Percentiles rank a stretch among this genome's conserved stretches.
Conservation (phyloP, 202 grass and related monocot genomes). For the Digitaria exilis region DNA sequence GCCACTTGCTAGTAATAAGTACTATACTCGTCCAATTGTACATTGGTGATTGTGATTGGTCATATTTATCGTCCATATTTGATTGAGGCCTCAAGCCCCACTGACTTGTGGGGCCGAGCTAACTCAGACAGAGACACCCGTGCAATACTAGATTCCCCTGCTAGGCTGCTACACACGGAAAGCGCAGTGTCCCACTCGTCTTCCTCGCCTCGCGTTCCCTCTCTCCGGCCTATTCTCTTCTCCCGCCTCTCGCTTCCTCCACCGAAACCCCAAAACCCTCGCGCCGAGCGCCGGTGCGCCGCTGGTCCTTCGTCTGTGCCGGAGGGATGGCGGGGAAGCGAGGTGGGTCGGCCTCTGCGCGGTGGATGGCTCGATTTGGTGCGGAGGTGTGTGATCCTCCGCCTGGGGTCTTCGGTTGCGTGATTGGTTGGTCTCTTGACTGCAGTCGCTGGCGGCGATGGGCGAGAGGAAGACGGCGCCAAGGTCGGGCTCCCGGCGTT, state of each 20-base stretch:
- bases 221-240: not conserved
- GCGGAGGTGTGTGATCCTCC: not conserved
- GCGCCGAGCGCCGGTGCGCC: not conserved
- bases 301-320: too few species aligned
- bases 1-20: not conserved
- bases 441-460: slow-evolving; percentile 13
- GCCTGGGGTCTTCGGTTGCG: not conserved
- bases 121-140: not conserved
- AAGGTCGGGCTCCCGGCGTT: slow-evolving; percentile 47
- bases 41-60: too few species aligned
- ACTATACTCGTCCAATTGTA: too few species aligned
- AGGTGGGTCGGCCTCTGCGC: slow-evolving; percentile 12
- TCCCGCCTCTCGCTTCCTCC: not conserved
- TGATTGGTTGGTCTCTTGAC: not conserved
- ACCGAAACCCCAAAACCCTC: not conserved
- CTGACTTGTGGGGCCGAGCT: not conserved
- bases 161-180: not conserved
- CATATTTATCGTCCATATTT: not conserved
- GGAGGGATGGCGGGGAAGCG: slow-evolving; percentile 30
- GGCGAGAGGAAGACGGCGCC: slow-evolving; percentile 23
- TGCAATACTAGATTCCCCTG: not conserved
- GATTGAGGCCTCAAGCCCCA: not conserved
- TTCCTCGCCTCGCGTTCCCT: not conserved
- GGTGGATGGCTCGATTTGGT: not conserved
- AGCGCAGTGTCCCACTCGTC: not conserved